A percentile compares a stretch with the other conserved stretches of the same genome.
Conservation (phyloP, 2,329 filamentous ascomycete genomes). For the Colletotrichum magnum region DNA sequence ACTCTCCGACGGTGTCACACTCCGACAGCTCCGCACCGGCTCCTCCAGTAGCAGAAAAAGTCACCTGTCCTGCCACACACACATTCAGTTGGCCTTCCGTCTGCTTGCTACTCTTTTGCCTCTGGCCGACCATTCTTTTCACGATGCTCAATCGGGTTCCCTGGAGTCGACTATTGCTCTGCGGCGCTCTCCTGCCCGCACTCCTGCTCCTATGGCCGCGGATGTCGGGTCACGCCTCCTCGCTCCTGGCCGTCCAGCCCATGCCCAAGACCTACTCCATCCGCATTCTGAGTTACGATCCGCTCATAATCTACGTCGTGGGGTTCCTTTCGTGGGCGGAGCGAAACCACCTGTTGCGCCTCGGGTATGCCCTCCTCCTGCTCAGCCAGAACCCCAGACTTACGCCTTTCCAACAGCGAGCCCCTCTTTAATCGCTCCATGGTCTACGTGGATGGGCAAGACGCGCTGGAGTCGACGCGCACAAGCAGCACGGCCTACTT, state of each 20-base stretch:
- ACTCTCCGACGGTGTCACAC: not conserved
- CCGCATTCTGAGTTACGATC: conserved; percentile 10
- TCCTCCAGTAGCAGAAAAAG: not conserved
- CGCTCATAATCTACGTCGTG: conserved; percentile 23
- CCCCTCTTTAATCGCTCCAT: conserved; percentile 13
- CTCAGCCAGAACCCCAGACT: not conserved
- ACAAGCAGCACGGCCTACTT: conserved; percentile 25
- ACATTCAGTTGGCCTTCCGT: not conserved
- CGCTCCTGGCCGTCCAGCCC: not conserved
- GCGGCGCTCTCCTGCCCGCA: not conserved
- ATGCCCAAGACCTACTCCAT: conserved; percentile 12
- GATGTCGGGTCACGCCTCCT: not conserved
- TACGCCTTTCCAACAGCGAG: not conserved
- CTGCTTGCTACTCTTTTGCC: not conserved
- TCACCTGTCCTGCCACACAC: not conserved
- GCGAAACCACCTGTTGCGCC: not conserved
- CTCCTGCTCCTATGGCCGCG: conserved; percentile 3
- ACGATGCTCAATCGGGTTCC: conserved; percentile 2
- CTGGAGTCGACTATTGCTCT: not conserved
- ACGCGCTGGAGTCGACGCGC: not conserved
- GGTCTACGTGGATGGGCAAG: not conserved
- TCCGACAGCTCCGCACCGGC: not conserved
- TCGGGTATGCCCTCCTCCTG: conserved; percentile 3
- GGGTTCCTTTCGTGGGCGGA: conserved; percentile 25
- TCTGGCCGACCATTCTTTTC: not conserved